Base-by-base conservation (phyloP, 139 green algal genomes). In the Dunaliella primolecta region DNA sequence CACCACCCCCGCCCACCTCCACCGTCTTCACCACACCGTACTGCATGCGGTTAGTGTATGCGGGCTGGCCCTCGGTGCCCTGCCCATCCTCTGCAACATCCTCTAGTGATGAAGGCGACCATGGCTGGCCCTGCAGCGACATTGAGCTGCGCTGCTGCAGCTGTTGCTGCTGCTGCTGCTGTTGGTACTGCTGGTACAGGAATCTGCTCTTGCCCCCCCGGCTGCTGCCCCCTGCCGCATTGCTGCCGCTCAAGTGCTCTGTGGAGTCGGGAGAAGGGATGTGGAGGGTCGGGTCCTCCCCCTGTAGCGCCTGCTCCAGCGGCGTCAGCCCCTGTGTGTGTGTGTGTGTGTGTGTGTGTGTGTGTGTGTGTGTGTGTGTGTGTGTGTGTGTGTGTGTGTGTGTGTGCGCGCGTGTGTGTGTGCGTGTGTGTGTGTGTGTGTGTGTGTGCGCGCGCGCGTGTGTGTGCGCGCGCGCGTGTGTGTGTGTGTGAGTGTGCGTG, bases 331-430 rank as follows among this genome's bases (percentile, higher is more conserved):
- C 29, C n/a, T 78, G 72, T 20, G 3, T 78, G n/a, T 20, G 24
- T 33, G 29, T 11, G 29, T 78, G 72, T 78, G 72, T 78, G 72
- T 78, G 72, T 78, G 72, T 78, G 11, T 78, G 72, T 33, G 72
- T 33, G 72, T 33, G 29, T 78, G 72, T 20, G 72, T 33, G n/a
- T 78, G 72, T 33, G 72, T 78, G 72, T 78, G 72, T 0, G 20
- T 30, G 27, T 36, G 77, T 87, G 31, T 37, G 11, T 33, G 84
- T 77, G 3, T 64, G 46, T 64, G 46, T 64, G 84, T 78, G 30
- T 87, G 84, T 64, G 83, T 87, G 56, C 84, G 84, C 56, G 77
- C 84, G 31, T 83, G 76, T 3, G 56, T 87, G 77, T 33, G 84
- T 36, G 29, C 20, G 7, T n/a, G n/a, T n/a, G n/a, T n/a, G n/a